Base-by-base conservation (phyloP, 352 stramenopile species). In the Pythium chondricola region DNA sequence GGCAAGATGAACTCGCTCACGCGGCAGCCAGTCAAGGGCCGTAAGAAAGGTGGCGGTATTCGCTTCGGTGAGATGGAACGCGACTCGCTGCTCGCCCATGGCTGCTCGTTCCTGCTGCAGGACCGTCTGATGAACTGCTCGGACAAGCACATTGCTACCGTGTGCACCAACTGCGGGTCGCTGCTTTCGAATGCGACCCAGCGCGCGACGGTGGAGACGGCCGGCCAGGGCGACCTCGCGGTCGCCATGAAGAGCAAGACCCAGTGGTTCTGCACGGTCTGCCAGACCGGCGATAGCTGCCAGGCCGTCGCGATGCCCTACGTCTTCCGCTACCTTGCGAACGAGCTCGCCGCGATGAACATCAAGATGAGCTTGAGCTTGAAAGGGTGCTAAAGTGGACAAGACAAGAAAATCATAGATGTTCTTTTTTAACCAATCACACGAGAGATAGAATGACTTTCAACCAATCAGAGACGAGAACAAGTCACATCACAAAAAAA, bases 51-150 rank as follows among this genome's bases (percentile, higher is more conserved):
- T 56, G 97, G 97, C 66, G 97, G 97, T 68, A 99, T 99, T 63
- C 93, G 97, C 56, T 95, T 99, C 22, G 97, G 97, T 52, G 97
- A 99, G 78, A 99, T 99, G 97, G 97, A 99, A 82, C 85, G 97
- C 32, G 97, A 99, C 67, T 98, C 95, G 53, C 71, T 99, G 32
- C 74, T 99, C 26, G 97, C 94, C 50, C 97, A 99, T 76, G 97
- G 97, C 52, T 92, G 78, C 52, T 85, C 95, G 22, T 99, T 98
- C 75, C 66, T 98, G 48, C 71, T 98, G 32, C 94, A 98, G 45
- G 95, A 98, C 68, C 83, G 95, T 53, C 71, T 99, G 8, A 85
- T 99, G 74, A 99, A 99, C 68, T 99, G 96, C 67, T 99, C 95
- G 38, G 97, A 99, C 74, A 96, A 96, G 57, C 96, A 99, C 74